Evolutionary conservation across 495 filamentous ascomycete genomes (phyloP).

Genomic region (Neohortaea acidophila): DNA sequence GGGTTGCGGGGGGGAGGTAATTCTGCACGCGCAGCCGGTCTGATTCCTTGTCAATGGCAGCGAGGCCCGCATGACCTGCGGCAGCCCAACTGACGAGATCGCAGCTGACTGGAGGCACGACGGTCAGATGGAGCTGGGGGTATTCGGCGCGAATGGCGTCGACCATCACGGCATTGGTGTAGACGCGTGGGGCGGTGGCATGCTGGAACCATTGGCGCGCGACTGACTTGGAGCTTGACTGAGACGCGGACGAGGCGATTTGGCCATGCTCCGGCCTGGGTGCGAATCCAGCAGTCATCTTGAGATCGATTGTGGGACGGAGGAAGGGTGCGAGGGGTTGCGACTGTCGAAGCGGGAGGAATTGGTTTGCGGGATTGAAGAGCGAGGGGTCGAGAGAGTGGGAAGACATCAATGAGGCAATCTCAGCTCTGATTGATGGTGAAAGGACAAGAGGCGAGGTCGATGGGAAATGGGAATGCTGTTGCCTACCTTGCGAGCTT

Average conservation of each 20-base stretch:
- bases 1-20: constrained; percentile 36
- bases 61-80: constrained; percentile 32
- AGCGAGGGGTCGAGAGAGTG: no score
- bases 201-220: constrained; percentile 31
- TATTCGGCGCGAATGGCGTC: constrained; percentile 35
- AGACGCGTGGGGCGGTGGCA: constrained; percentile 32
- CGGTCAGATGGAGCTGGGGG: constrained; percentile 35
- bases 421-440: no score
- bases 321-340: no score
- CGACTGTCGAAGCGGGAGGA: no score
- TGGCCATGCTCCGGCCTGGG: no score
- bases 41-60: constrained; percentile 25
- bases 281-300: no score
- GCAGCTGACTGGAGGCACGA: constrained; percentile 22
- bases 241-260: background rate
- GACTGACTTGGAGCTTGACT: background rate
- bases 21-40: constrained; percentile 28
- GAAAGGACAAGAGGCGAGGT: no score
- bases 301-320: no score
- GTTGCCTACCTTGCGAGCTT: no score
- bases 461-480: no score
- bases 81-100: constrained; percentile 38
- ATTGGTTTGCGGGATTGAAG: no score
- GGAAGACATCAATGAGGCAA: no score
- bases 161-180: constrained; percentile 37